phyloP scores from a whole-genome alignment of 371 early-diverging fungal genomes.

The Amoeboaphelidium occidentale region DNA sequence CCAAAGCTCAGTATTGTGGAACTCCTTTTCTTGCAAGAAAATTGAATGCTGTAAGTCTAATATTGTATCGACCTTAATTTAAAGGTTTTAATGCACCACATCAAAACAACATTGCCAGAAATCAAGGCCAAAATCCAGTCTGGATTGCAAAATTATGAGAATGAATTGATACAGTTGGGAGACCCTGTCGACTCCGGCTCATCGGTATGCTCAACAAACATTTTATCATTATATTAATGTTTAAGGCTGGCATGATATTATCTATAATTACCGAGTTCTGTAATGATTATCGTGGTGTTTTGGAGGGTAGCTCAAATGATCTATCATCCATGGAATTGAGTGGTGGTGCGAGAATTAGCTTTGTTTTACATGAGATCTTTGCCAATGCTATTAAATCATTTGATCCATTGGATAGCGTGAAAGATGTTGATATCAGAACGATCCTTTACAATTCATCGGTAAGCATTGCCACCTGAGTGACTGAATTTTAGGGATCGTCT shows the following conservation, averaged over 20 bases:
- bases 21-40: conserved; percentile 88
- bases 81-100: conserved; percentile 91
- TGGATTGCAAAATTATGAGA: conserved; percentile 50
- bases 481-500: conserved; percentile 45
- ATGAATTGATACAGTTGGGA: conserved; percentile 63
- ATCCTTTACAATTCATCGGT: conserved; percentile 91
- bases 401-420: conserved; percentile 88
- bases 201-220: conserved; percentile 12
- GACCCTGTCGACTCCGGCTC: conserved; percentile 56
- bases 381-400: conserved; percentile 69
- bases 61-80: not conserved
- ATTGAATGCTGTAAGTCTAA: conserved; percentile 48
- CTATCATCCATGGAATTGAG: conserved; percentile 74
- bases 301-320: conserved; percentile 83
- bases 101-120: conserved; percentile 80
- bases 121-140: conserved; percentile 83
- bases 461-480: conserved; percentile 4
- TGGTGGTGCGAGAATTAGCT: conserved; percentile 93
- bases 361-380: conserved; percentile 93
- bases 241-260: conserved; percentile 53
- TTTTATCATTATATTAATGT: conserved; percentile 7
- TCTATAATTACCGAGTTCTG: conserved; percentile 92
- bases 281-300: conserved; percentile 70
- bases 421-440: conserved; percentile 92
- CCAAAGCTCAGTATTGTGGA: conserved; percentile 93